phyloP scores from a whole-genome alignment of 179 eudicot genomes.

The Sideroxylon spinosum region DNA sequence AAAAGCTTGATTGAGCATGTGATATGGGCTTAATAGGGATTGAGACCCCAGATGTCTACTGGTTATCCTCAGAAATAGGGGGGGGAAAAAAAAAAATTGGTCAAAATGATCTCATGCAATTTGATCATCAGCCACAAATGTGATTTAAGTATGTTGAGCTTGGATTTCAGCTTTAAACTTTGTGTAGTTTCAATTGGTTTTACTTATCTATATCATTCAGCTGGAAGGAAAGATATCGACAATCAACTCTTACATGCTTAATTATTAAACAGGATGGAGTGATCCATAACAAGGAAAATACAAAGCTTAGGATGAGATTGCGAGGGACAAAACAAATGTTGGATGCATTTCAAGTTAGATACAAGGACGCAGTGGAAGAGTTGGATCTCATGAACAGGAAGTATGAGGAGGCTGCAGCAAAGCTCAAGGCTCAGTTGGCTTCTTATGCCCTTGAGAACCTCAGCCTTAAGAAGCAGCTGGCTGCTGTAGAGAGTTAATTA shows the following conservation, averaged over 20 bases:
- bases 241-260: not conserved
- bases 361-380: slow-evolving; percentile 49
- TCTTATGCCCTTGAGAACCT: slow-evolving; percentile 46
- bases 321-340: slow-evolving; percentile 50
- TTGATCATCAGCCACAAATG: not conserved
- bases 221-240: not conserved
- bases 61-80: too few relatives aligned
- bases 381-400: slow-evolving; percentile 55
- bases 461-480: slow-evolving; percentile 60
- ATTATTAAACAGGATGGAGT: slow-evolving; percentile 36
- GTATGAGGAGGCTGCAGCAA: slow-evolving; percentile 52
- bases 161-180: not conserved
- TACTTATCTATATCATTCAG: not conserved
- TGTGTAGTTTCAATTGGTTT: not conserved
- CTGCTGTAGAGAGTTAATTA: slow-evolving; percentile 21
- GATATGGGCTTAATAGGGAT: too few relatives aligned
- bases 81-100: too few relatives aligned
- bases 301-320: slow-evolving; percentile 75
- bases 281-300: slow-evolving; percentile 37
- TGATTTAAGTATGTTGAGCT: not conserved
- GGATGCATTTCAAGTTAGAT: slow-evolving; percentile 52
- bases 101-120: not conserved
- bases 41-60: too few relatives aligned
- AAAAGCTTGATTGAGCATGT: too few relatives aligned
- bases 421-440: slow-evolving; percentile 58